Percentiles rank a stretch among this genome's conserved stretches.
These are phyloP conservation scores for Scutellaria minor DNA, from an alignment of 257 asterid genomes.

Conservation along the genomic window DNA sequence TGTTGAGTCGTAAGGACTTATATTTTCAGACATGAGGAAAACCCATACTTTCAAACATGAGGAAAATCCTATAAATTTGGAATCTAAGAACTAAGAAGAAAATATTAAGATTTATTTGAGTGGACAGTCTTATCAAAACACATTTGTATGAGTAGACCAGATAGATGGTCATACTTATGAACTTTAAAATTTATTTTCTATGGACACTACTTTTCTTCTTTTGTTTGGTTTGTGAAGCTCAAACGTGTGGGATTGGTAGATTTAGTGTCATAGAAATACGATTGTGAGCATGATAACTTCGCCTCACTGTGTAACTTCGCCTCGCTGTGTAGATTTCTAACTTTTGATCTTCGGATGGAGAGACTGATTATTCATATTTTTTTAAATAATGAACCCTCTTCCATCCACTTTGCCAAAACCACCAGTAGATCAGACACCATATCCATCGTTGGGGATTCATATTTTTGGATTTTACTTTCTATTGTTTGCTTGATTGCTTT, in stretches of 20 bases:
- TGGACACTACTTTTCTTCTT: neutral
- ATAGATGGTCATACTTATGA: neutral
- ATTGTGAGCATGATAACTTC: neutral
- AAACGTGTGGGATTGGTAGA: neutral
- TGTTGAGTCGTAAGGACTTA: neutral
- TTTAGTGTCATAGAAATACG: neutral
- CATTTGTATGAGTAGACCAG: neutral
- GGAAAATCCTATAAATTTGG: too few species aligned
- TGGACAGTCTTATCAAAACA: neutral
- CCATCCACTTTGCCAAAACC: neutral
- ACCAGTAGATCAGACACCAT: neutral
- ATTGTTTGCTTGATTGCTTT: neutral
- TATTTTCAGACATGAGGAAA: too few species aligned
- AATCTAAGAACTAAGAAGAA: too few species aligned
- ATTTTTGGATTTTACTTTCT: neutral
- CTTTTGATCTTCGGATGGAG: neutral
- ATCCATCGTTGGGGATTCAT: neutral
- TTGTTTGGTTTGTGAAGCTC: neutral
- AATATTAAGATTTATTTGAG: too few species aligned
- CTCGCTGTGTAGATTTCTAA: neutral
- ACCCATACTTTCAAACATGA: too few species aligned
- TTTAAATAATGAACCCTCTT: neutral
- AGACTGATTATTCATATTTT: neutral
- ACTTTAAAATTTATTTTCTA: neutral
- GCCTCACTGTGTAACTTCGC: neutral